Evolutionary conservation across 225 moss, liverwort and hornwort species (phyloP), one percentile per base, ranked within the genome.

Genomic region (Asterella californica): DNA sequence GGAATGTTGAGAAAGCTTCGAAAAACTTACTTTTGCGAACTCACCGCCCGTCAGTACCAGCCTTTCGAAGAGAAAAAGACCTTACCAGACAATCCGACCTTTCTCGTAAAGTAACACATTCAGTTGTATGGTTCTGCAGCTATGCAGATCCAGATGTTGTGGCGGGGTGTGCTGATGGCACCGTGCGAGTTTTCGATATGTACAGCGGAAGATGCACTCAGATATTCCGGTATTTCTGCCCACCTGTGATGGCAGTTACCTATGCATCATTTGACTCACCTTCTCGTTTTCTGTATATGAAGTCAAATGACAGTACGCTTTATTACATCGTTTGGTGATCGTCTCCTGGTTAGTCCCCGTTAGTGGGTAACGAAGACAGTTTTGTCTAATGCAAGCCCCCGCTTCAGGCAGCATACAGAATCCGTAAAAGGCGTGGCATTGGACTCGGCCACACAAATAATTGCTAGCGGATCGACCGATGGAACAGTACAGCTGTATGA

Each of bases 171-270:
- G 85, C 63, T 54, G 96, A 96, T 87, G 96, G 96, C 77, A 82
- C 86, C 73, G 78, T 89, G 27, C 86, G 94, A 69, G 77, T 92
- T 59, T 92, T 88, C 73, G 96, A 94, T 83, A 71, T 94, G 14
- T 94, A 93, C 63, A 86, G 96, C 79, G 88, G 94, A 46, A 91
- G 90, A 82, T 94, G 94, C 89, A 90, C 91, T 68, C 90, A 90
- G 67, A 94, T 94, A 42, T 87, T 92, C 79, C 93, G 96, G 93
- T 94, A 29, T 55, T 32, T 65, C 45, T 37, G 17, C 64, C 25
- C 77, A 33, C 47, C 61, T 47, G 61, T 52, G 21, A 25, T 25
- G 27, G 61, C n/a, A 61, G n/a, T 21, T 52, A 52, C 52, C 4
- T 4, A 7, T 67, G 34, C 36, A 67, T 36, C 34, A 34, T 36